phyloP scores from a whole-genome alignment of 441 rosid species.

The Erodium chrysanthum region DNA sequence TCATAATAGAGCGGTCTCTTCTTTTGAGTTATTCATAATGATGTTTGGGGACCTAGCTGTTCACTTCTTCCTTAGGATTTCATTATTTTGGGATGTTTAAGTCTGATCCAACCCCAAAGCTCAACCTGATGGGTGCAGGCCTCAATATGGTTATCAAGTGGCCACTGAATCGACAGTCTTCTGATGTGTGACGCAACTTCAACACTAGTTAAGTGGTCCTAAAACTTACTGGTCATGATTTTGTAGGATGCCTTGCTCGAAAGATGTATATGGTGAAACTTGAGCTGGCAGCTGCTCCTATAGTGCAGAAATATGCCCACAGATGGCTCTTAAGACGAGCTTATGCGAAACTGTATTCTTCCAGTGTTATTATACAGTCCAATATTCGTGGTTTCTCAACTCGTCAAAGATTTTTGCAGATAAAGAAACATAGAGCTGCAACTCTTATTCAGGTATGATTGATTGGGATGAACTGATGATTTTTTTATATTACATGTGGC shows the following conservation, averaged over 20 bases:
- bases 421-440: conserved; percentile 61
- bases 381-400: conserved; percentile 54
- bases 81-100: no score
- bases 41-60: no score
- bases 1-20: no score
- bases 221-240: conserved; percentile 18
- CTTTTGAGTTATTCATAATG: no score
- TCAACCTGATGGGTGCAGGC: no score
- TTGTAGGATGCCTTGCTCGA: conserved; percentile 71
- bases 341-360: conserved; percentile 41
- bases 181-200: no score
- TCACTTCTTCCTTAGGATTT: no score
- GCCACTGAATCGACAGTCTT: no score
- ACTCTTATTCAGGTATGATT: conserved; percentile 57
- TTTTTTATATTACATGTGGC: conserved; percentile 4
- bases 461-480: background rate
- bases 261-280: conserved; percentile 47
- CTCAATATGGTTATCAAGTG: no score
- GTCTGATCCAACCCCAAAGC: no score
- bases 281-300: conserved; percentile 60
- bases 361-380: conserved; percentile 54
- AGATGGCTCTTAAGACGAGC: conserved; percentile 45
- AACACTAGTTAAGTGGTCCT: background rate
- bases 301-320: conserved; percentile 58
- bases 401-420: conserved; percentile 41